Conservation (phyloP, 1,284 basidiomycete genomes). For the Naganishia albida region DNA sequence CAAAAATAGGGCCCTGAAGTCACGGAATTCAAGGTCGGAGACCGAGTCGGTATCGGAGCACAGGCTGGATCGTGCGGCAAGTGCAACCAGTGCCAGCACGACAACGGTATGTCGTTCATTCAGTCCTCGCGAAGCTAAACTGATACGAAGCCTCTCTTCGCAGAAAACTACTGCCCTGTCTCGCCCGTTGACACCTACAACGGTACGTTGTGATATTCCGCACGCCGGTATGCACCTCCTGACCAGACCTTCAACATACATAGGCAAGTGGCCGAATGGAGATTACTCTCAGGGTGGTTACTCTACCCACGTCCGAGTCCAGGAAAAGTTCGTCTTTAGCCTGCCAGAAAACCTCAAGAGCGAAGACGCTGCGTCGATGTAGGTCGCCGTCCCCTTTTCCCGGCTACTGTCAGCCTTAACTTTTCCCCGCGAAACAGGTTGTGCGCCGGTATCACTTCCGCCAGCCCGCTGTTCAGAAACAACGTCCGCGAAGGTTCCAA, state of each 20-base stretch:
- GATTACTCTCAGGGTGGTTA: slow-evolving; percentile 62
- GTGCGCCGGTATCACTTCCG: slow-evolving; percentile 69
- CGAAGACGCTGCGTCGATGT: slow-evolving; percentile 59
- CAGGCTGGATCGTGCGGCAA: slow-evolving; percentile 53
- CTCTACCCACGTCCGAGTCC: slow-evolving; percentile 65
- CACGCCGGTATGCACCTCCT: background rate
- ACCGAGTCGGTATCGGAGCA: slow-evolving; percentile 58
- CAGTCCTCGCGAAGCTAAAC: background rate
- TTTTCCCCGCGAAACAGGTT: slow-evolving; percentile 54
- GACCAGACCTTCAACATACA: slow-evolving; percentile 49
- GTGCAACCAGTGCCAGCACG: slow-evolving; percentile 51
- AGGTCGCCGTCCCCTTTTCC: slow-evolving; percentile 25
- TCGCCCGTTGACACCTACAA: slow-evolving; percentile 37
- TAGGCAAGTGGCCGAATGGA: slow-evolving; percentile 61
- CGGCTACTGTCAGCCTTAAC: background rate
- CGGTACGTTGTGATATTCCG: slow-evolving; percentile 2
- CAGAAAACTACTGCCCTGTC: slow-evolving; percentile 55
- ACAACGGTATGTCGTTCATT: slow-evolving; percentile 48
- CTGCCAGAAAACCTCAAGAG: slow-evolving; percentile 64
- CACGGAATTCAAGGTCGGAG: slow-evolving; percentile 55
- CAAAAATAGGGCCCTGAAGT: slow-evolving; percentile 53
- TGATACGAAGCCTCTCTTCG: slow-evolving; percentile 10
- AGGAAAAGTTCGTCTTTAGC: slow-evolving; percentile 69
- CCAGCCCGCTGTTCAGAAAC: slow-evolving; percentile 65
- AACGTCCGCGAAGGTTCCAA: slow-evolving; percentile 66